Percentiles rank a stretch among this genome's conserved stretches.
Conservation (phyloP, 2,329 filamentous ascomycete genomes). For the Dactylonectria macrodidyma region DNA sequence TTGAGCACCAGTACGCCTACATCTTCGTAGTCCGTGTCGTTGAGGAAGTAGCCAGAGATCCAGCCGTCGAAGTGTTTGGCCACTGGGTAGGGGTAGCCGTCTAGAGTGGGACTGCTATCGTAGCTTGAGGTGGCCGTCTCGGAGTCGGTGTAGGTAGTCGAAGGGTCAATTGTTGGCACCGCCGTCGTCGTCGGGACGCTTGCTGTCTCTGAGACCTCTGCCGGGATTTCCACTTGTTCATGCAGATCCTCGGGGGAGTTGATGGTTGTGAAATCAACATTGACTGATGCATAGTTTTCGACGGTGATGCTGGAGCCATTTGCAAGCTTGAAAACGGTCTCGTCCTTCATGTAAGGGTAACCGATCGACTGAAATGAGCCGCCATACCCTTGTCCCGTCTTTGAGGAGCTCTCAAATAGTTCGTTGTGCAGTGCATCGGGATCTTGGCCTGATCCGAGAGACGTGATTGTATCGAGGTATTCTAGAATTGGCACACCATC, state of each 20-base stretch:
- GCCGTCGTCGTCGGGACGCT: background rate
- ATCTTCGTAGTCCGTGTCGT: slow-evolving; percentile 20
- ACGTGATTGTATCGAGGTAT: background rate
- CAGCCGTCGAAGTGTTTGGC: background rate
- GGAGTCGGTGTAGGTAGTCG: background rate
- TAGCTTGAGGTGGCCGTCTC: slow-evolving; percentile 1
- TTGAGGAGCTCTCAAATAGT: background rate
- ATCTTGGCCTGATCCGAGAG: slow-evolving; percentile 3
- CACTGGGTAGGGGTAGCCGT: slow-evolving; percentile 13
- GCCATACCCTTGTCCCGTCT: background rate
- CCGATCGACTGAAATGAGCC: background rate
- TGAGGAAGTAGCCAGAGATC: slow-evolving; percentile 22
- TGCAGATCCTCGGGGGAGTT: background rate
- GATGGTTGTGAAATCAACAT: background rate
- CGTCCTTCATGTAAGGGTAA: background rate
- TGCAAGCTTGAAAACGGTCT: background rate
- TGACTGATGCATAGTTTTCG: background rate
- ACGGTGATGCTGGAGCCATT: background rate
- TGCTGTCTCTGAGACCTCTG: background rate
- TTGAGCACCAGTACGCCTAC: slow-evolving; percentile 8
- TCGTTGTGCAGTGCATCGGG: slow-evolving; percentile 20
- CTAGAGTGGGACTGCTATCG: background rate
- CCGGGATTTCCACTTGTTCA: background rate
- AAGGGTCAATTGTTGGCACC: background rate
- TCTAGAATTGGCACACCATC: background rate